phyloP scores from a whole-genome alignment of 768 basidiomycete genomes.

The Tylopilus subfusipes region DNA sequence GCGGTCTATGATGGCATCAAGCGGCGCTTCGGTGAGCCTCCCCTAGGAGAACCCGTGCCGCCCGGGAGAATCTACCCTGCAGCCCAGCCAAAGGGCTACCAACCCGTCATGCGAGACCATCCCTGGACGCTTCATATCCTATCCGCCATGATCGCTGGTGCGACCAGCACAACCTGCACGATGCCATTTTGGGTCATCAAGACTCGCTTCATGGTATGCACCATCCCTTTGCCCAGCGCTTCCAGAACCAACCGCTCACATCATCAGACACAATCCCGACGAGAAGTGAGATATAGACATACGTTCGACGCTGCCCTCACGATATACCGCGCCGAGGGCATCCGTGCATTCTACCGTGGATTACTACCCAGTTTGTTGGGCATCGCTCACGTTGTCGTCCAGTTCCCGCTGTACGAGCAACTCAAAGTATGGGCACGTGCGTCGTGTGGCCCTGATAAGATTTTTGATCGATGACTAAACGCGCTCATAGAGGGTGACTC shows the following conservation, averaged over 20 bases:
- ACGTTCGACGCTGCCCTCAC: conserved; percentile 86
- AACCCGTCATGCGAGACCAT: conserved; percentile 74
- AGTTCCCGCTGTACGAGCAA: conserved; percentile 95
- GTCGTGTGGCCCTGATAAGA: conserved; percentile 34
- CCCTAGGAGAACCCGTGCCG: conserved; percentile 38
- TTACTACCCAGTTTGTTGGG: conserved; percentile 90
- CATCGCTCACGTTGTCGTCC: conserved; percentile 92
- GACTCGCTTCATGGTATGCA: conserved; percentile 92
- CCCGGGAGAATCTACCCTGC: conserved; percentile 68
- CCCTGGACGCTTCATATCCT: conserved; percentile 86
- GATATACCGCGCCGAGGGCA: conserved; percentile 88
- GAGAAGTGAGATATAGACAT: conserved; percentile 78
- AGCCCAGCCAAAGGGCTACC: conserved; percentile 81
- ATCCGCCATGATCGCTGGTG: conserved; percentile 95
- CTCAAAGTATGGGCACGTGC: conserved; percentile 83
- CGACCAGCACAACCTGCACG: conserved; percentile 87
- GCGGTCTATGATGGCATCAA: conserved; percentile 97
- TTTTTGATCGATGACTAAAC: not conserved
- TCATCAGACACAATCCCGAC: conserved; percentile 73
- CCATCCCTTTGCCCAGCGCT: not conserved
- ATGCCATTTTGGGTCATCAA: conserved; percentile 99
- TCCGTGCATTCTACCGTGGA: conserved; percentile 89
- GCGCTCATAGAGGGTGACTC: conserved; percentile 28
- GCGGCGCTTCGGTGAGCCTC: conserved; percentile 67
- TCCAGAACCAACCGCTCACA: conserved; percentile 7